These are phyloP conservation scores for Backusella australiensis DNA, from an alignment of 192 early-diverging fungal genomes.

Conservation along the genomic window DNA sequence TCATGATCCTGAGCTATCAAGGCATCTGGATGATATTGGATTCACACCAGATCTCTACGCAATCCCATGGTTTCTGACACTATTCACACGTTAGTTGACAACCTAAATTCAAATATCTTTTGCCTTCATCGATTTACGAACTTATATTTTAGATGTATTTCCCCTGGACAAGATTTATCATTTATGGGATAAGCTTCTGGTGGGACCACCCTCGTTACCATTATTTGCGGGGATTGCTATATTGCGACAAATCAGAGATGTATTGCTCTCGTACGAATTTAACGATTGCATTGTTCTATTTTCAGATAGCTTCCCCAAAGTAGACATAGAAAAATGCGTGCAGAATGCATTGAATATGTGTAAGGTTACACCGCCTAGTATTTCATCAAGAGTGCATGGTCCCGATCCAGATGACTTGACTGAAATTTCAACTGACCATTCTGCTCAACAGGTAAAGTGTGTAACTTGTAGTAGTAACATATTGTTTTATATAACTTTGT, in stretches of 20 bases:
- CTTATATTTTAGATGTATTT: constrained; percentile 68
- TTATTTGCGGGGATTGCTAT: constrained; percentile 71
- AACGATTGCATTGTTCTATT: constrained; percentile 55
- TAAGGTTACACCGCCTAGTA: constrained; percentile 67
- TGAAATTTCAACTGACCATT: background rate
- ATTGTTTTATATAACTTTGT: background rate
- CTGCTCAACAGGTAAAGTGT: background rate
- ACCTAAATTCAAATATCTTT: background rate
- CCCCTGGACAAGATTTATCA: constrained; percentile 78
- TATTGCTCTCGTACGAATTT: constrained; percentile 65
- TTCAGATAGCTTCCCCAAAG: constrained; percentile 58
- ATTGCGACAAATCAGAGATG: constrained; percentile 62
- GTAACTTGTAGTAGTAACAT: background rate
- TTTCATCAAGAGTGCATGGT: constrained; percentile 38
- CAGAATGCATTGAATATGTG: constrained; percentile 58
- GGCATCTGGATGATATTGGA: constrained; percentile 57
- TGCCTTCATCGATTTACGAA: background rate
- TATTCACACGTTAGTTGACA: constrained; percentile 70
- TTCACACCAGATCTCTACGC: constrained; percentile 74
- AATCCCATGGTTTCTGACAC: constrained; percentile 80
- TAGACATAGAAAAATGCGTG: constrained; percentile 73
- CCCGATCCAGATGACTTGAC: constrained; percentile 26
- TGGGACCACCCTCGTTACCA: constrained; percentile 61
- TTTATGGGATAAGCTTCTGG: constrained; percentile 75
- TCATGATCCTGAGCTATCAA: constrained; percentile 72